A percentile compares a stretch with the other conserved stretches of the same genome.
Evolutionary conservation across 345 rosid genomes (phyloP).

Genomic region (Trapa incisa): DNA sequence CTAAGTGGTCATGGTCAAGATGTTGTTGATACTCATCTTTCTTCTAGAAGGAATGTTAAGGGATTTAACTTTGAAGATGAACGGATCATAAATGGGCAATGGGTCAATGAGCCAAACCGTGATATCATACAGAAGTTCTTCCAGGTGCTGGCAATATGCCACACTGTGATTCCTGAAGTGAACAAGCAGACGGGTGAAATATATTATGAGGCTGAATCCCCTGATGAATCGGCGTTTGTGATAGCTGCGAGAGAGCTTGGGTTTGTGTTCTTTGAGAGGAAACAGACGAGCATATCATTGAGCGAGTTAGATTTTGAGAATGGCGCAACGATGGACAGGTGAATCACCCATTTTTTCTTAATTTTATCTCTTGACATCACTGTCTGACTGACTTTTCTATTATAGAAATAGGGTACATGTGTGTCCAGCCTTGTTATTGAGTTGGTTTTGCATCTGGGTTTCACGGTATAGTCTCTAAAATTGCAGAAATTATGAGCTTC

Average conservation of each 20-base stretch:
- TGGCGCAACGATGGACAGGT: constrained; percentile 36
- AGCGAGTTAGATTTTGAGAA: constrained; percentile 36
- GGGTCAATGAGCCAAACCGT: constrained; percentile 44
- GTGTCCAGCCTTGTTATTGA: not conserved
- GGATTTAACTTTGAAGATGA: constrained; percentile 85
- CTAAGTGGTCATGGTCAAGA: constrained; percentile 4
- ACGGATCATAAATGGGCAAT: constrained; percentile 52
- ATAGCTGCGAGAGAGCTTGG: constrained; percentile 76
- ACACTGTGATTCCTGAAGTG: constrained; percentile 62
- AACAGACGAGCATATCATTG: constrained; percentile 46
- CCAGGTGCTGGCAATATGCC: constrained; percentile 58
- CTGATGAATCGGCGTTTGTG: constrained; percentile 83
- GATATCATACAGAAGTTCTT: constrained; percentile 45
- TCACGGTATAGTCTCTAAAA: constrained; percentile 1
- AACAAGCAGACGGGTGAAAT: constrained; percentile 27
- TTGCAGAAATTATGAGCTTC: constrained; percentile 60
- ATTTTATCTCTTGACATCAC: not conserved
- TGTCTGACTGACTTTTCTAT: constrained; percentile 1
- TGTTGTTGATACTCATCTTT: not conserved
- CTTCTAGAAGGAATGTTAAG: constrained; percentile 27
- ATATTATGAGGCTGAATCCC: constrained; percentile 79
- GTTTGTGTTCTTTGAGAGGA: constrained; percentile 54
- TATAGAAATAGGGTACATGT: not conserved
- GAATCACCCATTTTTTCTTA: constrained; percentile 7
- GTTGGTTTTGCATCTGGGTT: not conserved